A percentile compares a stretch with the other conserved stretches of the same genome.
Conservation (phyloP, 1,284 basidiomycete species). For the Ustilago trichophora region DNA sequence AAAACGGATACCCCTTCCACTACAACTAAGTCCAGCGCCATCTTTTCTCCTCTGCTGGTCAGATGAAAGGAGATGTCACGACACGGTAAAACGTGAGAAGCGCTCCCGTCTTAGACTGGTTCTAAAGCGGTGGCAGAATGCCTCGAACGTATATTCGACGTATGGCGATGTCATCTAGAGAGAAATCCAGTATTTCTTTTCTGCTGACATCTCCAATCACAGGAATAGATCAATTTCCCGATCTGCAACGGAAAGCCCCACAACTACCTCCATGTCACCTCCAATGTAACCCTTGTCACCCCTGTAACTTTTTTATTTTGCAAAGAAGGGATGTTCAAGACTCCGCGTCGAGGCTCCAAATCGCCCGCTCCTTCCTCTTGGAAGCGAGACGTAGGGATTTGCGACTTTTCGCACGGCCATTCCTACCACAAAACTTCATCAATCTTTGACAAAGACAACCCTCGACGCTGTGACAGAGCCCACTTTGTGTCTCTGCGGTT, state of each 20-base stretch:
- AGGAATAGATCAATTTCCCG: too few relatives aligned
- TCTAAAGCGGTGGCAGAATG: too few relatives aligned
- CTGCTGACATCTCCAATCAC: too few relatives aligned
- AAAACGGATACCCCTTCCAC: constrained; percentile 30
- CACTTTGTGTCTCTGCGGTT: too few relatives aligned
- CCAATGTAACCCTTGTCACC: constrained; percentile 5
- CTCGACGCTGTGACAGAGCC: too few relatives aligned
- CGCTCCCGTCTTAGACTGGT: too few relatives aligned
- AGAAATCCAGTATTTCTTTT: too few relatives aligned
- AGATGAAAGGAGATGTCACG: background rate
- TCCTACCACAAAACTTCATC: too few relatives aligned
- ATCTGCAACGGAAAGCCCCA: background rate
- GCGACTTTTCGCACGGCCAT: background rate
- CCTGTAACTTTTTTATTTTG: background rate
- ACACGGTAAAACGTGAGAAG: too few relatives aligned
- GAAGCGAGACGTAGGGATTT: constrained; percentile 13
- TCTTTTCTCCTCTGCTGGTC: constrained; percentile 10
- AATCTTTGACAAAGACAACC: too few relatives aligned
- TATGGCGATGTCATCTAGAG: too few relatives aligned
- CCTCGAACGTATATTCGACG: too few relatives aligned
- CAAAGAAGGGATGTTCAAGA: background rate
- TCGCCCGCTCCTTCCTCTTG: constrained; percentile 10
- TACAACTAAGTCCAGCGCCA: constrained; percentile 9
- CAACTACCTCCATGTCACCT: constrained; percentile 4
- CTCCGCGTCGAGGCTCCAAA: background rate